These are phyloP conservation scores for Arachis stenosperma DNA, from an alignment of 306 rosid species.

Conservation along the genomic window DNA sequence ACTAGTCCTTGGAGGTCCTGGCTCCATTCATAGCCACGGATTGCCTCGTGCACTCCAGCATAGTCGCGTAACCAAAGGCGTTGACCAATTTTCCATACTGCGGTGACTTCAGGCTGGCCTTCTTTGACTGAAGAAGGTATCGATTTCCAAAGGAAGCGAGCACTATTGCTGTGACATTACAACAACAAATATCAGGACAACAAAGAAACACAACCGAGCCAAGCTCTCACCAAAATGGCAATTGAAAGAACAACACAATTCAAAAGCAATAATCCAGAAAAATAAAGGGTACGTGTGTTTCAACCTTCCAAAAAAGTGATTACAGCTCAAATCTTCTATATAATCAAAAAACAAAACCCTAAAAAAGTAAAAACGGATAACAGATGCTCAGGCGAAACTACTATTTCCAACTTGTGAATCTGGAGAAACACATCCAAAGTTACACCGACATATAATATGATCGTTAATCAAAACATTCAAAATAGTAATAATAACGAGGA, in stretches of 20 bases:
- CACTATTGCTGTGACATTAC: constrained; percentile 70
- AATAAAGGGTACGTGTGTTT: too few species aligned
- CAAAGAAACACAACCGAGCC: background rate
- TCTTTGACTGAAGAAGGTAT: constrained; percentile 72
- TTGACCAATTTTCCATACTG: constrained; percentile 84
- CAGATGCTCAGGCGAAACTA: too few species aligned
- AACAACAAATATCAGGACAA: background rate
- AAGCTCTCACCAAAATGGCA: background rate
- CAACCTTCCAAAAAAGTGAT: too few species aligned
- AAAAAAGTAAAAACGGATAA: too few species aligned
- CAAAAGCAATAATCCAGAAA: background rate
- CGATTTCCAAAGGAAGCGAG: constrained; percentile 90
- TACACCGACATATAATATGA: too few species aligned
- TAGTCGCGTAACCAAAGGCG: constrained; percentile 77
- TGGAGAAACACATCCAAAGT: too few species aligned
- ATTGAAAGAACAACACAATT: background rate
- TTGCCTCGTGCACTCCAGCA: constrained; percentile 71
- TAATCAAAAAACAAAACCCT: background rate
- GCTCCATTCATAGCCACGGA: constrained; percentile 76
- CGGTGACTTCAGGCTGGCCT: constrained; percentile 65
- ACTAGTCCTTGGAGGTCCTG: constrained; percentile 69
- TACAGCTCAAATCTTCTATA: too few species aligned
- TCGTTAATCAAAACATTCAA: too few species aligned
- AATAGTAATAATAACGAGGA: too few species aligned
- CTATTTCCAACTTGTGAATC: too few species aligned